Evolutionary conservation across 2,329 filamentous ascomycete species (phyloP).

Genomic region (Trichoderma gracile): DNA sequence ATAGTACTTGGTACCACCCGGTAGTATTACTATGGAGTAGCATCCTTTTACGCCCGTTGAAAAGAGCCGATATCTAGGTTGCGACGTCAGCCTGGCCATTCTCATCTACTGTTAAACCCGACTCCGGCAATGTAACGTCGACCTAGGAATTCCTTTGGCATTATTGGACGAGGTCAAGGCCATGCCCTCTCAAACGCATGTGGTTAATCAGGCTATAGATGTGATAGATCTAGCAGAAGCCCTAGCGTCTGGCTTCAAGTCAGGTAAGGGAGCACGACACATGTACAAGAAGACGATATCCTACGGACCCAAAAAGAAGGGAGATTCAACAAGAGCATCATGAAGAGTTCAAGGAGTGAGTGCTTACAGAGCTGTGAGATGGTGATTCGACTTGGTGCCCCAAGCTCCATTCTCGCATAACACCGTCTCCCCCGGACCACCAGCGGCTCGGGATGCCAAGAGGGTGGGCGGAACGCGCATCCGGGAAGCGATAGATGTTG

Average conservation of each 20-base stretch:
- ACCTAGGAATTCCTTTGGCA: background rate
- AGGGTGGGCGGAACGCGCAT: conserved; percentile 9
- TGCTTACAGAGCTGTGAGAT: background rate
- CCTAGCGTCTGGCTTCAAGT: conserved; percentile 12
- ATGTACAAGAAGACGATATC: background rate
- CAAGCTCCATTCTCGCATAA: background rate
- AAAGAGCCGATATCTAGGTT: conserved; percentile 20
- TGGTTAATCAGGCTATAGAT: conserved; percentile 24
- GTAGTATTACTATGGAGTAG: background rate
- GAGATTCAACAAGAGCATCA: background rate
- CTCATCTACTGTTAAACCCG: conserved; percentile 20
- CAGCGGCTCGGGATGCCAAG: conserved; percentile 11
- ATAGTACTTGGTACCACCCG: background rate
- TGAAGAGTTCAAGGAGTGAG: background rate
- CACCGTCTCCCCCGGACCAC: background rate
- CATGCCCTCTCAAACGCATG: conserved; percentile 14
- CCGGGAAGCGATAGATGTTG: conserved; percentile 4
- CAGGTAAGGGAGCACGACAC: conserved; percentile 8
- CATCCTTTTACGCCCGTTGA: conserved; percentile 7
- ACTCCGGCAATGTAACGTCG: conserved; percentile 24
- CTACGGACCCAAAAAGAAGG: background rate
- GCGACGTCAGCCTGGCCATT: conserved; percentile 21
- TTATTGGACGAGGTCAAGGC: background rate
- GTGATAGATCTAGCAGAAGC: conserved; percentile 26
- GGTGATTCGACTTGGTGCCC: background rate